Evolutionary conservation across 1,139 yeast genomes (phyloP).

Genomic region (Pneumocystis sp.): DNA sequence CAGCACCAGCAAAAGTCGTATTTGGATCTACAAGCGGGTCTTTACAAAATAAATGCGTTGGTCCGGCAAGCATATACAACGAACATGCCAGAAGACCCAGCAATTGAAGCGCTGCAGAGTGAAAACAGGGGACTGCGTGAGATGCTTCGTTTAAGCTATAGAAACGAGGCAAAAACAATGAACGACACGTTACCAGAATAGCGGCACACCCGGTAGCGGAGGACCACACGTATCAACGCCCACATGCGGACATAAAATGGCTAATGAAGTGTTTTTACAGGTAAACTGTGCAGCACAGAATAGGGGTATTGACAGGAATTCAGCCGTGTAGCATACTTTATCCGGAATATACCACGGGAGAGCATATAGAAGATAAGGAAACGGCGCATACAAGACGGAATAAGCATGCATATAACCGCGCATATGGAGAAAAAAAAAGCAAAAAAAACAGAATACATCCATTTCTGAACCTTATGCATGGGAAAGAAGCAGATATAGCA

Average conservation of each 20-base stretch:
- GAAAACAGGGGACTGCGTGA: background rate
- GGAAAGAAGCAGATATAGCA: background rate
- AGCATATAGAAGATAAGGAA: background rate
- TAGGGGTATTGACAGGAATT: background rate
- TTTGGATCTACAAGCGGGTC: background rate
- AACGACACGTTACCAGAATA: background rate
- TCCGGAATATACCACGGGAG: background rate
- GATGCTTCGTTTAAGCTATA: background rate
- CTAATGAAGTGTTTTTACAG: background rate
- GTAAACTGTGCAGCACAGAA: background rate
- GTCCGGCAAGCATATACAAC: background rate
- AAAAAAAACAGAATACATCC: background rate
- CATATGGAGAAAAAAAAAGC: background rate
- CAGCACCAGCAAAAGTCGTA: background rate
- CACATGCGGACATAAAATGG: background rate
- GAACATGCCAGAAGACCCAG: background rate
- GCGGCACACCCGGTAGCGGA: too few relatives aligned
- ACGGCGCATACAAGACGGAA: background rate
- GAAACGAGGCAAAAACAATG: background rate
- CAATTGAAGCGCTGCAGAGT: background rate
- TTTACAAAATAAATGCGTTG: background rate
- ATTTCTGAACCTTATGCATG: background rate
- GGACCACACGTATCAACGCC: background rate
- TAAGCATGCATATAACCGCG: background rate
- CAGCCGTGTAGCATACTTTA: background rate